phyloP scores from a whole-genome alignment of 2,329 filamentous ascomycete species.

The Aspergillus sp. region DNA sequence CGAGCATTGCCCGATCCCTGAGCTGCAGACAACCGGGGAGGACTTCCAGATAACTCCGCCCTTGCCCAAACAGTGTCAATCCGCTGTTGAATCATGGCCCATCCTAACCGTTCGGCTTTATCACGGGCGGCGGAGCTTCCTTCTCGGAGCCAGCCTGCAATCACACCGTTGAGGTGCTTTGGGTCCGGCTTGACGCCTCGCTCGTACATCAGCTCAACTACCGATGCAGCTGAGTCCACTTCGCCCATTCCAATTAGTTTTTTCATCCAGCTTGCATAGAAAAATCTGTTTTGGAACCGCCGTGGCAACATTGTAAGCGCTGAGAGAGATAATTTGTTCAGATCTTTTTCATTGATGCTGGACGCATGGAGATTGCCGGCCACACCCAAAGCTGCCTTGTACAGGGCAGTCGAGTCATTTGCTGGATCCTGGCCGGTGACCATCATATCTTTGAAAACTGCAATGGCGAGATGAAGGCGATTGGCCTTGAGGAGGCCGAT shows the following conservation, averaged over 20 bases:
- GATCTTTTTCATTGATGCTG: conserved; percentile 36
- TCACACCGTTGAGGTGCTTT: conserved; percentile 75
- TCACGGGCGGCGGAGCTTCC: conserved; percentile 51
- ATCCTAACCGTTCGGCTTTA: conserved; percentile 65
- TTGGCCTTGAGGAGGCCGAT: conserved; percentile 65
- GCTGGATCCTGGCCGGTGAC: conserved; percentile 48
- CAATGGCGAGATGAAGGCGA: conserved; percentile 62
- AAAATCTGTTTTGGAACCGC: conserved; percentile 65
- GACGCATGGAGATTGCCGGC: conserved; percentile 37
- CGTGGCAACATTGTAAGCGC: conserved; percentile 50
- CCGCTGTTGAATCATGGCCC: conserved; percentile 70
- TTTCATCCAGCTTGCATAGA: conserved; percentile 86
- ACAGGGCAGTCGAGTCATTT: conserved; percentile 43
- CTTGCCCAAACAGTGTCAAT: conserved; percentile 56
- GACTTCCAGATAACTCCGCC: conserved; percentile 14
- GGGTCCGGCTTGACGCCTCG: conserved; percentile 64
- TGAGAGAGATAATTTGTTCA: conserved; percentile 46
- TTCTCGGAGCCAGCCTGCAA: conserved; percentile 71
- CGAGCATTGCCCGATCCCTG: conserved; percentile 15
- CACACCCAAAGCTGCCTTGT: conserved; percentile 35
- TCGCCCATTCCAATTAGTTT: conserved; percentile 70
- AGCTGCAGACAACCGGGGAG: conserved; percentile 23
- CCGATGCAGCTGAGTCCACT: conserved; percentile 64
- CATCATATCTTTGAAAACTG: conserved; percentile 88
- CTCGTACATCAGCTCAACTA: conserved; percentile 70